phyloP scores from a whole-genome alignment of 169 alveolate genomes.

The Hammondia hammondi region DNA sequence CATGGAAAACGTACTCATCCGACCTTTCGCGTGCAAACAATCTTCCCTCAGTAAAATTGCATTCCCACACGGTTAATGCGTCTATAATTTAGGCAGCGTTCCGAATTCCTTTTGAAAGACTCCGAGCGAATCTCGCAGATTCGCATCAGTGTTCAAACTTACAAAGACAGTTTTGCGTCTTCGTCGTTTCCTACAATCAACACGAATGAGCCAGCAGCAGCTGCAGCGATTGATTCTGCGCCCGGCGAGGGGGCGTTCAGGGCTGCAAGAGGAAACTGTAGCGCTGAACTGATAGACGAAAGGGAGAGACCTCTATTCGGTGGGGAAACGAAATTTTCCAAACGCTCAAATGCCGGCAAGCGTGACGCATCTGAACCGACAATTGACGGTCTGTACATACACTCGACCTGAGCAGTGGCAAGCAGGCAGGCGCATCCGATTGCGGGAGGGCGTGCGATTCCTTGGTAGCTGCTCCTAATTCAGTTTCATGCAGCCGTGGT shows the following conservation, averaged over 20 bases:
- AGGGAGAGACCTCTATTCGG: slow-evolving; percentile 4
- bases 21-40: too few relatives aligned
- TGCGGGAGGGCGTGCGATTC: too few relatives aligned
- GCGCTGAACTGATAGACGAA: not conserved
- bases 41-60: too few relatives aligned
- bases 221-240: not conserved
- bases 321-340: not conserved
- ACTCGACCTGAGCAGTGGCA: not conserved
- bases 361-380: not conserved
- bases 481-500: too few relatives aligned
- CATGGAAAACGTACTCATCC: too few relatives aligned
- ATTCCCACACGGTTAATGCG: too few relatives aligned
- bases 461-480: too few relatives aligned
- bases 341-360: not conserved
- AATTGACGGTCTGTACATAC: slow-evolving; percentile 1
- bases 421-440: not conserved
- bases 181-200: slow-evolving; percentile 20
- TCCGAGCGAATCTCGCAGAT: too few relatives aligned
- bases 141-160: not conserved
- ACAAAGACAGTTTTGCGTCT: not conserved
- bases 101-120: too few relatives aligned
- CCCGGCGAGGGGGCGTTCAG: not conserved
- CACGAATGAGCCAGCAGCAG: not conserved
- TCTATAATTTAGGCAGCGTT: too few relatives aligned
- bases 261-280: not conserved